Conservation (phyloP, 768 basidiomycete species). For the Phylloporus scabripes region DNA sequence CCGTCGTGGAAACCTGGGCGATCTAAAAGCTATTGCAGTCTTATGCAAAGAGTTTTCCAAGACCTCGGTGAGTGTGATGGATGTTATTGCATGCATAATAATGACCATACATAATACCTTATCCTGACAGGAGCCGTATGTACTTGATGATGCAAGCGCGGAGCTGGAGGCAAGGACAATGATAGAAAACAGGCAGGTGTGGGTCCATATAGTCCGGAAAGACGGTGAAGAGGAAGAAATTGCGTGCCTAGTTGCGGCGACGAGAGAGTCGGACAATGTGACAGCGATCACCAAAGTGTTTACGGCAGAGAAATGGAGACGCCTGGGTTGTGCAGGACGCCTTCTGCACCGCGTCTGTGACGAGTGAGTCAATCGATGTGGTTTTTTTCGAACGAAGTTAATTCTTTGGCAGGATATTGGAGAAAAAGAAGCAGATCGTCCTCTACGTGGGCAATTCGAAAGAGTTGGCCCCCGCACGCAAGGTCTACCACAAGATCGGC, state of each 20-base stretch:
- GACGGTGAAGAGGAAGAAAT: constrained; percentile 32
- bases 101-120: not conserved
- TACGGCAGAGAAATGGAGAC: constrained; percentile 47
- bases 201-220: constrained; percentile 49
- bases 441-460: constrained; percentile 53
- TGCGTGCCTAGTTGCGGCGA: constrained; percentile 66
- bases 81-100: not conserved
- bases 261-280: constrained; percentile 48
- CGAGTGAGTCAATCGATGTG: constrained; percentile 32
- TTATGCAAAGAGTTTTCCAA: constrained; percentile 54
- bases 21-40: constrained; percentile 33
- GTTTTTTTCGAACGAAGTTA: not conserved
- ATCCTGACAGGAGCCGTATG: constrained; percentile 50
- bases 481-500: constrained; percentile 18
- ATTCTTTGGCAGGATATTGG: constrained; percentile 26
- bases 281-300: constrained; percentile 68
- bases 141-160: constrained; percentile 39
- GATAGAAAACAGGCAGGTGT: constrained; percentile 44
- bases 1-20: constrained; percentile 30
- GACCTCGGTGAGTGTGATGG: constrained; percentile 48
- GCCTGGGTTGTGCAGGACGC: constrained; percentile 51
- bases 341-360: constrained; percentile 53
- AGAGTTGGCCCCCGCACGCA: constrained; percentile 15
- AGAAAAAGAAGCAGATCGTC: constrained; percentile 25
- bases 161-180: constrained; percentile 45